Percentiles rank a stretch among this genome's conserved stretches.
phyloP scores from a whole-genome alignment of 2,329 filamentous ascomycete genomes.

The Ophiostoma triangulosporum region DNA sequence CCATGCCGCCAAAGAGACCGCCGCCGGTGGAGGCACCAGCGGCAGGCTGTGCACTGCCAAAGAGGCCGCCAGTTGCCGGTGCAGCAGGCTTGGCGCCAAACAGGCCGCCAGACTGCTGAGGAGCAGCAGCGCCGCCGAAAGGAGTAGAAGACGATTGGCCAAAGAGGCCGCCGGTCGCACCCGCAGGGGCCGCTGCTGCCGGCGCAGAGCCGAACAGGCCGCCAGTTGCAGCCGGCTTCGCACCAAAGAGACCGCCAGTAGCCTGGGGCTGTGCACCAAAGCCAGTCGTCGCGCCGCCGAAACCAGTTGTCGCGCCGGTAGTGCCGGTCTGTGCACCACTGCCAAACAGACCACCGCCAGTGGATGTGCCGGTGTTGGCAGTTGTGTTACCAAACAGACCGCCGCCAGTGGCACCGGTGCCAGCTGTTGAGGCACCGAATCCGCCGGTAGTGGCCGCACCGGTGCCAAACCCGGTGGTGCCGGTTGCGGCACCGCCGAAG shows the following conservation, averaged over 20 bases:
- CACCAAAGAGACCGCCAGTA: slow-evolving; percentile 1
- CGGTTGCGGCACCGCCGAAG: slow-evolving; percentile 15
- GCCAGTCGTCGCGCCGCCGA: neutral
- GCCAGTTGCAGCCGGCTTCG: slow-evolving; percentile 13
- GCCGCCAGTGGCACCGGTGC: slow-evolving; percentile 6
- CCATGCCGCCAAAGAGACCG: slow-evolving; percentile 35
- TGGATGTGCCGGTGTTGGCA: slow-evolving; percentile 13
- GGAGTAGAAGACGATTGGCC: neutral
- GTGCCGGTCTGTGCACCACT: neutral
- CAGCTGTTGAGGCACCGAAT: slow-evolving; percentile 7
- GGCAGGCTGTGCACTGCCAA: slow-evolving; percentile 25
- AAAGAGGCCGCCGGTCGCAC: neutral
- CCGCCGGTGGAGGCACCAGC: slow-evolving; percentile 22
- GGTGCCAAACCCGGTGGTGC: slow-evolving; percentile 31
- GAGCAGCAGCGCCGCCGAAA: neutral
- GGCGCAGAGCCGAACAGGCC: slow-evolving; percentile 31
- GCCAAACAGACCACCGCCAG: slow-evolving; percentile 25
- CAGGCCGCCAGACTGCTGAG: neutral
- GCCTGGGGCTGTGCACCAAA: neutral
- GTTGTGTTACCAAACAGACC: slow-evolving; percentile 32
- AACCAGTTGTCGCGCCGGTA: neutral
- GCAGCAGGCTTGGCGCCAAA: slow-evolving; percentile 11
- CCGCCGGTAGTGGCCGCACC: slow-evolving; percentile 16
- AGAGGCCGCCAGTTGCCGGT: slow-evolving; percentile 26
- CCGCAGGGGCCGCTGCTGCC: slow-evolving; percentile 15